Conservation (phyloP, 2,329 filamentous ascomycete genomes). For the Xylariales sp. region DNA sequence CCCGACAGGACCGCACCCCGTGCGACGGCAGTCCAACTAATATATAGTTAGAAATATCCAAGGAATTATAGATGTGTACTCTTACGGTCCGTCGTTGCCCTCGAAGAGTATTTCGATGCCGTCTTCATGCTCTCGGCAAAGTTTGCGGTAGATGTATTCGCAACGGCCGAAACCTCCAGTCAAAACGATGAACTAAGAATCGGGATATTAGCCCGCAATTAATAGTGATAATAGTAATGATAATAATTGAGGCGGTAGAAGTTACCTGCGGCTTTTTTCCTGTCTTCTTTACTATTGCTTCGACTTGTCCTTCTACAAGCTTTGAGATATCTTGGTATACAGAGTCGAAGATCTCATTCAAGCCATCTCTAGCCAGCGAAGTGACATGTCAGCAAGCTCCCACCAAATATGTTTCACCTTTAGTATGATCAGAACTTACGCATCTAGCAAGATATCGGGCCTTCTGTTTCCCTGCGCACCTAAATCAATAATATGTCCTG, state of each 20-base stretch:
- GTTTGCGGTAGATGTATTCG: conserved; percentile 20
- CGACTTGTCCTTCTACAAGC: conserved; percentile 18
- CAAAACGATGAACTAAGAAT: conserved; percentile 27
- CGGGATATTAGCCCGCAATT: background rate
- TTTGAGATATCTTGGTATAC: conserved; percentile 10
- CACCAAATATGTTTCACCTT: background rate
- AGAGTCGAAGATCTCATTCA: conserved; percentile 23
- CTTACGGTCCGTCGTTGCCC: conserved; percentile 16
- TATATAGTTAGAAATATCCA: background rate
- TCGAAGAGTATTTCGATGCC: conserved; percentile 20
- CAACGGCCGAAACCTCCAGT: conserved; percentile 30
- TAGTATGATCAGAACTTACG: conserved; percentile 2
- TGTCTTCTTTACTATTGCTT: conserved; percentile 5
- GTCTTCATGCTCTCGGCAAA: background rate
- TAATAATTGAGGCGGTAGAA: background rate
- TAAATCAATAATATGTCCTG: conserved; percentile 14
- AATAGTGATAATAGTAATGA: background rate
- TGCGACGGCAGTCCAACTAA: conserved; percentile 27
- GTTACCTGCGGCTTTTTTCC: conserved; percentile 12
- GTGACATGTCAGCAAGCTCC: background rate
- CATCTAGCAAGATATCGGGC: background rate
- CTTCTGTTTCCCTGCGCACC: conserved; percentile 13
- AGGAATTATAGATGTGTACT: background rate
- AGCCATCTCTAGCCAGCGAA: conserved; percentile 3
- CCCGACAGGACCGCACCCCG: conserved; percentile 26